Evolutionary conservation across 345 rosid genomes (phyloP).

Genomic region (Moricandia arvensis): DNA sequence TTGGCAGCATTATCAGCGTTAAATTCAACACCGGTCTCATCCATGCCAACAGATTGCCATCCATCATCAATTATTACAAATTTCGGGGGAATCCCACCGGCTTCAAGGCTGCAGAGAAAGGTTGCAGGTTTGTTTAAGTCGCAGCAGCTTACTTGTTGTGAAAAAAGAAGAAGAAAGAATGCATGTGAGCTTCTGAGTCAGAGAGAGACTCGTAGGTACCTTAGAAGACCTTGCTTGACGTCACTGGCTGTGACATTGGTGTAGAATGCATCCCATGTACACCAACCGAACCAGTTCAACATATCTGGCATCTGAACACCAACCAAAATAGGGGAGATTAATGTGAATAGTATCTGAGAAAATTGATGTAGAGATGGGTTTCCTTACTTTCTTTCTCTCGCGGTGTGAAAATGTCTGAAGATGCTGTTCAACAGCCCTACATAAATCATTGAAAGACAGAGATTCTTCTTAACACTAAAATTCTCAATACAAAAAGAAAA

Average conservation of each 20-base stretch:
- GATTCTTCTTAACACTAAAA: not conserved
- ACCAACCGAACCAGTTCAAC: conserved; percentile 13
- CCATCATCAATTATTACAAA: conserved; percentile 4
- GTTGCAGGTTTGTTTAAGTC: not conserved
- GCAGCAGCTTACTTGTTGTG: not conserved
- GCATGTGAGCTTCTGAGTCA: not conserved
- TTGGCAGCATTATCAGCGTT: conserved; percentile 6
- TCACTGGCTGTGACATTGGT: conserved; percentile 4
- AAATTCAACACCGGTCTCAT: not conserved
- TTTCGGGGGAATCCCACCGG: conserved; percentile 3
- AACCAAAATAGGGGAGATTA: not conserved
- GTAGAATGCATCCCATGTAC: conserved; percentile 3
- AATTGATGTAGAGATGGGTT: not conserved
- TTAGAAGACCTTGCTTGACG: not conserved
- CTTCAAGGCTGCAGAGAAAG: not conserved
- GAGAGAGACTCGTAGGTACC: not conserved
- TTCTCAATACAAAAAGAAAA: not conserved
- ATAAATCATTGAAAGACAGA: not conserved
- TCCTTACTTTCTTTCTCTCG: not conserved
- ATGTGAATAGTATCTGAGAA: not conserved
- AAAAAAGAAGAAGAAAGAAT: not conserved
- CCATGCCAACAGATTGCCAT: conserved; percentile 7
- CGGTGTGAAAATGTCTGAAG: conserved; percentile 7
- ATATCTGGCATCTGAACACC: not conserved
- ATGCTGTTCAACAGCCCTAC: conserved; percentile 5